Evolutionary conservation across 2,329 filamentous ascomycete species (phyloP).

Genomic region (Seiridium unicorne): DNA sequence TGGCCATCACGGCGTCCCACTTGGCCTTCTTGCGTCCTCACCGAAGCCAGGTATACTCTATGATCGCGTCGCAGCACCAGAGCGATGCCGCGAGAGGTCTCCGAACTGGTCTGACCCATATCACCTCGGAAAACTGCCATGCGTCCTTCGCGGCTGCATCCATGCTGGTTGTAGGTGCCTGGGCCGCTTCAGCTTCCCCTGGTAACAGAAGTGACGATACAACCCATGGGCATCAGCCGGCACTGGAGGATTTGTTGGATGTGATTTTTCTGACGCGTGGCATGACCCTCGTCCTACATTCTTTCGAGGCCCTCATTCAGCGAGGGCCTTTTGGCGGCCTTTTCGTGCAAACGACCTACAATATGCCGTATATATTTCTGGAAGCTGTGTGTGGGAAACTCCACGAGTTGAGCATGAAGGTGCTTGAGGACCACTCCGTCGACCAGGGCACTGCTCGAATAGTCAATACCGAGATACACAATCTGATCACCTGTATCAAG

Average conservation of each 20-base stretch:
- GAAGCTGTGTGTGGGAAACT: conserved; percentile 7
- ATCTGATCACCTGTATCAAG: neutral
- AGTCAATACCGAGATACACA: neutral
- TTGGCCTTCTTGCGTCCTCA: conserved; percentile 18
- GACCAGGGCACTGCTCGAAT: neutral
- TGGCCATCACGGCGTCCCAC: neutral
- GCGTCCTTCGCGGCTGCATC: conserved; percentile 30
- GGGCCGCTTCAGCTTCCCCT: conserved; percentile 22
- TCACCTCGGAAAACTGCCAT: conserved; percentile 28
- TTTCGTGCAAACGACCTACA: conserved; percentile 12
- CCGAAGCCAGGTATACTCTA: conserved; percentile 18
- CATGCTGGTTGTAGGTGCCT: conserved; percentile 29
- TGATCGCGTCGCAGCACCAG: conserved; percentile 31
- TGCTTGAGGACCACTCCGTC: neutral
- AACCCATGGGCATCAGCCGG: conserved; percentile 11
- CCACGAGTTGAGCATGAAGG: conserved; percentile 2
- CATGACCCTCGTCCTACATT: conserved; percentile 27
- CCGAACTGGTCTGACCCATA: conserved; percentile 18
- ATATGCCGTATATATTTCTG: conserved; percentile 1
- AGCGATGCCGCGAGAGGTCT: conserved; percentile 28
- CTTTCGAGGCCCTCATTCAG: conserved; percentile 18
- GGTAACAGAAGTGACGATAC: conserved; percentile 8
- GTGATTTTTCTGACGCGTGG: conserved; percentile 29
- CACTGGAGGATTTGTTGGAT: conserved; percentile 29
- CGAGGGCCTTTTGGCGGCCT: conserved; percentile 18